A percentile compares a stretch with the other conserved stretches of the same genome.
Evolutionary conservation across 2,329 filamentous ascomycete species (phyloP).

Genomic region (Aspergillus candidus): DNA sequence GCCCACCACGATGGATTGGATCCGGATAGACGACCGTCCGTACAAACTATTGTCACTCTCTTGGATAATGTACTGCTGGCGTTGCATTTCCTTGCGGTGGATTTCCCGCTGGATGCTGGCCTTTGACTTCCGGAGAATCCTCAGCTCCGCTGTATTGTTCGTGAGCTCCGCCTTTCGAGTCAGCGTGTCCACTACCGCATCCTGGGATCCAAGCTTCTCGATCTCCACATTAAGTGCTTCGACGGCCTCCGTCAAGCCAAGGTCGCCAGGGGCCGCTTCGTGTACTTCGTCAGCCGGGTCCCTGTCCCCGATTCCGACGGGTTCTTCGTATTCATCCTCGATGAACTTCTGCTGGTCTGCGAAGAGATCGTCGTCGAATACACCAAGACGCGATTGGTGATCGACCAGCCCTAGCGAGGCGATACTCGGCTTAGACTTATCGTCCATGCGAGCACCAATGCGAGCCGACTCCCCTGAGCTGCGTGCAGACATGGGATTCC

Average conservation of each 20-base stretch:
- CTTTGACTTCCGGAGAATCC: constrained; percentile 89
- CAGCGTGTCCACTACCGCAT: constrained; percentile 83
- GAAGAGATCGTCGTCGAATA: constrained; percentile 94
- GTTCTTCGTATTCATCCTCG: constrained; percentile 78
- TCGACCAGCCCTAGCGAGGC: constrained; percentile 88
- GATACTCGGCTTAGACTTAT: constrained; percentile 71
- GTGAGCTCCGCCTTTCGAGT: constrained; percentile 93
- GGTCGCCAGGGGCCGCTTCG: constrained; percentile 87
- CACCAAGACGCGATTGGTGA: constrained; percentile 76
- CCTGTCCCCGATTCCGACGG: constrained; percentile 52
- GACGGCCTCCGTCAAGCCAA: constrained; percentile 90
- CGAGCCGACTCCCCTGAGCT: constrained; percentile 56
- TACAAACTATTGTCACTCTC: constrained; percentile 97
- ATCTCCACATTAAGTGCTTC: constrained; percentile 83
- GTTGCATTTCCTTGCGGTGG: constrained; percentile 85
- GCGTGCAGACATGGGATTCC: constrained; percentile 48
- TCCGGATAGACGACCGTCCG: constrained; percentile 79
- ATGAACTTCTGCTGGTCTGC: constrained; percentile 74
- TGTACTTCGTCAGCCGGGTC: constrained; percentile 77
- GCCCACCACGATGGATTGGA: constrained; percentile 88
- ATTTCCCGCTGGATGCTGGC: constrained; percentile 90
- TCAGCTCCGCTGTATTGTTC: constrained; percentile 88
- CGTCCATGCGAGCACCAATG: constrained; percentile 37
- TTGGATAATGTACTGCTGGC: constrained; percentile 94
- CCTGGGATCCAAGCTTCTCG: constrained; percentile 78